Evolutionary conservation across 805 yeast species (phyloP), one percentile per base, ranked within the genome.

Genomic region (Zygosaccharomyces lentus): DNA sequence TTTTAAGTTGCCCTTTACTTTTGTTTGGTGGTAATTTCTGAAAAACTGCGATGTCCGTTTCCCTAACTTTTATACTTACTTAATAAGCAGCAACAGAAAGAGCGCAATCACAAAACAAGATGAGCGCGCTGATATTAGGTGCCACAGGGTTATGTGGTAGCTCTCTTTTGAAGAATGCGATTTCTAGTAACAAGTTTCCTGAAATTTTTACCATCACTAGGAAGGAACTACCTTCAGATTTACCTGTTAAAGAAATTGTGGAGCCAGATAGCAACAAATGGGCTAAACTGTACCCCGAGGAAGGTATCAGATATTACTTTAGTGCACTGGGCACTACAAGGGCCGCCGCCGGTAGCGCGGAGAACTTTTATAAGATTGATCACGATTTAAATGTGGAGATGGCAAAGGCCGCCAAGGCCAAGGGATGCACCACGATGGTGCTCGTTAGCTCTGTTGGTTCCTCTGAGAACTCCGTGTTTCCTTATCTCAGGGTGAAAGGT

Each of bases 141-240:
- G 75, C 89, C 24, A 87, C 96, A 1, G 96, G 96, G 2, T 67
- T 87, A 16, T 82, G 84, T 46, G 96, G 96, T 7, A 55, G 71
- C 19, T 72, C 69, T 19, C 73, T 86, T 48, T 59, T 86, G 44
- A 73, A 70, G 44, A 64, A 64, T 21, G 77, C 78, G 5, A 63
- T 65, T 31, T 50, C 58, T 8, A 63, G 76, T 2, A 48, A 67
- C 1, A 55, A 64, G 2, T 69, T 75, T 32, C 45, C 63, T 2
- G 65, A 70, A 16, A 60, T 83, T 5, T 65, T 65, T 30, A 72
- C 87, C 3, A 51, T 85, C 2, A 63, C 80, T 3, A 75, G 93
- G 58, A 70, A 78, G 43, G 69, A 58, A 24, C 73, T 73, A 27
- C 67, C 39, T 48, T 50, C 25, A 42, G 47, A 45, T 16, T 27